These are phyloP conservation scores for Macrophomina phaseolina DNA, from an alignment of 2,329 filamentous ascomycete species.

Conservation along the genomic window DNA sequence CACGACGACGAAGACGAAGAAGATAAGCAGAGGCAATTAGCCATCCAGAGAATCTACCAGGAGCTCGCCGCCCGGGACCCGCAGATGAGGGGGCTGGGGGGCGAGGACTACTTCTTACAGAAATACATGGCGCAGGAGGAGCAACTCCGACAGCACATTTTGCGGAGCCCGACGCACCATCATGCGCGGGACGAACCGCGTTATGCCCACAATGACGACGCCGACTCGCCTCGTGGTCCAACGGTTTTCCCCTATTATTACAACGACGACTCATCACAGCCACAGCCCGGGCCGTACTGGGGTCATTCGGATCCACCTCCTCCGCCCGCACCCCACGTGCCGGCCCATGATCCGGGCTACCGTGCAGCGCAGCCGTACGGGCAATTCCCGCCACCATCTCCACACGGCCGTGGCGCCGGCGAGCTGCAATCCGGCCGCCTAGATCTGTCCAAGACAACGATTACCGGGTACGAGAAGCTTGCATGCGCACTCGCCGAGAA, in stretches of 20 bases:
- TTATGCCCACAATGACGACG: constrained; percentile 16
- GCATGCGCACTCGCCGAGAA: constrained; percentile 43
- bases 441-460: constrained; percentile 37
- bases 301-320: constrained; percentile 19
- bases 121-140: constrained; percentile 23
- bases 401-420: not conserved
- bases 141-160: constrained; percentile 16
- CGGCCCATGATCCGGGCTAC: constrained; percentile 20
- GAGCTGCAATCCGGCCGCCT: constrained; percentile 26
- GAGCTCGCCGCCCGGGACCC: constrained; percentile 8
- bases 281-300: constrained; percentile 25
- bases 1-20: constrained; percentile 31
- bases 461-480: constrained; percentile 46
- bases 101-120: constrained; percentile 11
- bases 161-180: constrained; percentile 17
- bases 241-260: constrained; percentile 26
- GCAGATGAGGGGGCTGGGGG: not conserved
- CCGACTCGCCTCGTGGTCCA: constrained; percentile 18
- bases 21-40: constrained; percentile 23
- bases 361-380: constrained; percentile 21
- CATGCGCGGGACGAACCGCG: constrained; percentile 24
- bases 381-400: constrained; percentile 23
- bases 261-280: constrained; percentile 12
- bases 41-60: constrained; percentile 16
- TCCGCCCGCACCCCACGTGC: constrained; percentile 24